phyloP scores from a whole-genome alignment of 78 protist genomes.

The Goniomonas avonlea region DNA sequence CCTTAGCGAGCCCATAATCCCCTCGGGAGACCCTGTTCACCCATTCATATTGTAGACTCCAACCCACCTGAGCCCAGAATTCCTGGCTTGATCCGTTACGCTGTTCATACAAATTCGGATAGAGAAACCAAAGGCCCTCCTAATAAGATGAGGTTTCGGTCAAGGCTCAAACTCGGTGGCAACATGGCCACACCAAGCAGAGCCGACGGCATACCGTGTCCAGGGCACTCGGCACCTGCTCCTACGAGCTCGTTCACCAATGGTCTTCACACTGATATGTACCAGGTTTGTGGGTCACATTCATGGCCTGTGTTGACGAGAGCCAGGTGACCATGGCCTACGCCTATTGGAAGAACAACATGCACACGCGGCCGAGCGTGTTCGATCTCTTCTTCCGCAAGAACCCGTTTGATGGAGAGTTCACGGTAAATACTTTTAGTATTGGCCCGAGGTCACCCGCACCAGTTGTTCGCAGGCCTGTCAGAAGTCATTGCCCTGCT shows the following conservation, averaged over 20 bases:
- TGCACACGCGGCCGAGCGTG: constrained; percentile 53
- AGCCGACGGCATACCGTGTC: not conserved
- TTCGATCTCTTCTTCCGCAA: constrained; percentile 86
- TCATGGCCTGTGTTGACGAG: too few species aligned
- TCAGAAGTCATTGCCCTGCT: constrained; percentile 14
- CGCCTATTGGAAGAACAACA: constrained; percentile 50
- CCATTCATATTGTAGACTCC: too few species aligned
- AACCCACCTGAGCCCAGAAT: too few species aligned
- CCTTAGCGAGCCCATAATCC: too few species aligned
- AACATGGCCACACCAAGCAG: not conserved
- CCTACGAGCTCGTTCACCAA: constrained; percentile 9
- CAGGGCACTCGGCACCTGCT: not conserved
- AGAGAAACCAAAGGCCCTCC: too few species aligned
- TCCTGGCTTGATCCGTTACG: too few species aligned
- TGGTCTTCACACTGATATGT: constrained; percentile 64
- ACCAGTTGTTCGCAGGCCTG: not conserved
- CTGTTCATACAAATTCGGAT: too few species aligned
- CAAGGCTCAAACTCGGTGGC: not conserved
- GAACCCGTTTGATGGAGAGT: constrained; percentile 77
- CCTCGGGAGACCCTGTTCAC: too few species aligned
- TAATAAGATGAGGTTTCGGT: too few species aligned
- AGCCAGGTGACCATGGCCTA: constrained; percentile 85
- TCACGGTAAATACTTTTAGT: constrained; percentile 58
- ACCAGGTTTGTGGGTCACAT: too few species aligned
- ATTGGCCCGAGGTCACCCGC: constrained; percentile 51